A percentile compares a stretch with the other conserved stretches of the same genome.
These are phyloP conservation scores for Cyclanthera cordifolia DNA, from an alignment of 306 rosid species.

Conservation along the genomic window DNA sequence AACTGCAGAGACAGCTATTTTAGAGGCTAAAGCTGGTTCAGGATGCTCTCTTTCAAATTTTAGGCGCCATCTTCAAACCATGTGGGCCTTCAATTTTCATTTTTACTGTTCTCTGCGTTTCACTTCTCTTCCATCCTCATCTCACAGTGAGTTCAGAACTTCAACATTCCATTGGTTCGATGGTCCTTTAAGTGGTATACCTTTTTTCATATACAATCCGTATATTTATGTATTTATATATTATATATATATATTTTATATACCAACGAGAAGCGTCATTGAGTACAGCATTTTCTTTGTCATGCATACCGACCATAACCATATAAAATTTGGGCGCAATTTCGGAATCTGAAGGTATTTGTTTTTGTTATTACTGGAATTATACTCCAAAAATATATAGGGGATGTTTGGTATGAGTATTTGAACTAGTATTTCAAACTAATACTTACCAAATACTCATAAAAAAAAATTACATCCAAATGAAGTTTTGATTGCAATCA, in stretches of 20 bases:
- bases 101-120: constrained; percentile 16
- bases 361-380: neutral
- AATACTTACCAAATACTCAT: too few relatives aligned
- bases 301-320: neutral
- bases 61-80: constrained; percentile 34
- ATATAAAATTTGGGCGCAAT: neutral
- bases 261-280: neutral
- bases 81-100: constrained; percentile 24
- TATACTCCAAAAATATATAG: neutral
- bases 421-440: too few relatives aligned
- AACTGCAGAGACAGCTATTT: constrained; percentile 45
- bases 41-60: constrained; percentile 29
- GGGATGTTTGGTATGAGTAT: too few relatives aligned
- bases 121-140: constrained; percentile 5
- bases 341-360: neutral
- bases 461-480: too few relatives aligned
- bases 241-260: constrained; percentile 2
- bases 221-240: neutral
- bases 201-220: neutral
- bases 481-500: too few relatives aligned
- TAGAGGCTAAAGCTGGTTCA: constrained; percentile 32
- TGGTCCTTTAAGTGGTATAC: neutral
- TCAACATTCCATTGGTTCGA: neutral
- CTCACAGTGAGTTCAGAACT: constrained; percentile 8
- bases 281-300: neutral